These are phyloP conservation scores for Mychonastes homosphaera DNA, from an alignment of 139 green algal species.

Conservation along the genomic window DNA sequence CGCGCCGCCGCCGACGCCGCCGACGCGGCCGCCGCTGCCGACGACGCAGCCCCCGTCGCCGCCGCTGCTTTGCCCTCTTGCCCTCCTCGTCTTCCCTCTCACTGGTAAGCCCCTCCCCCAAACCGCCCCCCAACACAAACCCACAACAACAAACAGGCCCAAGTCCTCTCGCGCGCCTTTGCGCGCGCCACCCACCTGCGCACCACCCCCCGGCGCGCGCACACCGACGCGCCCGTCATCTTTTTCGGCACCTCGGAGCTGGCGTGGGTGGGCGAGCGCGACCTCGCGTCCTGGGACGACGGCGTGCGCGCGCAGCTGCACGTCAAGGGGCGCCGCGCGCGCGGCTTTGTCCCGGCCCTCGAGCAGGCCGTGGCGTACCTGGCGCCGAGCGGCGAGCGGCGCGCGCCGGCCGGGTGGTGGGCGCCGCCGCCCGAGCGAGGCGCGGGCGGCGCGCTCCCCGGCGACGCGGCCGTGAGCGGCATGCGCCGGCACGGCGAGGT, in stretches of 20 bases:
- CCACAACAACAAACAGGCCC: no score
- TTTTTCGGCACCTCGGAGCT: conserved; percentile 74
- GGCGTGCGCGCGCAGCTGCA: conserved; percentile 33
- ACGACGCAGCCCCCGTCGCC: background rate
- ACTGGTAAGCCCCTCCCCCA: no score
- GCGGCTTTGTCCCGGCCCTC: conserved; percentile 30
- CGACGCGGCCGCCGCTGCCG: background rate
- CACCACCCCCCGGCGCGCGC: conserved; percentile 12
- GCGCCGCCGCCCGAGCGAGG: no score
- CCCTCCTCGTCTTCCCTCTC: background rate
- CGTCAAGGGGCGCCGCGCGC: conserved; percentile 34
- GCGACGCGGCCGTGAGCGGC: no score
- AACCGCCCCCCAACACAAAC: no score
- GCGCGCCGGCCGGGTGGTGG: no score
- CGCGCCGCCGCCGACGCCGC: no score
- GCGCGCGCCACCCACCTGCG: conserved; percentile 11
- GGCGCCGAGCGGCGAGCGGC: background rate
- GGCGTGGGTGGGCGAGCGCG: conserved; percentile 40
- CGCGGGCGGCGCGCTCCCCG: no score
- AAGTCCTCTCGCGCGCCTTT: conserved; percentile 12
- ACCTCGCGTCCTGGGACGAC: conserved; percentile 32
- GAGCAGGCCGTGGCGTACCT: conserved; percentile 17
- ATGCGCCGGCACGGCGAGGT: no score
- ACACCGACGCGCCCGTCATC: conserved; percentile 32
- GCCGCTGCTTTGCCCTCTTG: background rate